phyloP scores from a whole-genome alignment of 2,329 filamentous ascomycete species.

The Aureobasidium leucospermi region DNA sequence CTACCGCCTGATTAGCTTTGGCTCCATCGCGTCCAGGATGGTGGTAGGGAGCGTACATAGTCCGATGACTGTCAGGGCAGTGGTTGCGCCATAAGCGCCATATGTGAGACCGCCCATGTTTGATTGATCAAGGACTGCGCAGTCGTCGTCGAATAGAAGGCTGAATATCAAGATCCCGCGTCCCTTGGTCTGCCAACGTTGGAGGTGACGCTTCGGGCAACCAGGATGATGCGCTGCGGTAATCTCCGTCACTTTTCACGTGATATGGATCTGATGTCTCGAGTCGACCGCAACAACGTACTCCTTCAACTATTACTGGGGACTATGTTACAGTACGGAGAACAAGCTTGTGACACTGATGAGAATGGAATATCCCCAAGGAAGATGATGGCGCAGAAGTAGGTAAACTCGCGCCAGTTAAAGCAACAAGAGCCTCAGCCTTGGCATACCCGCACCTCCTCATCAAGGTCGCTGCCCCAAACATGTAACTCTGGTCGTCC shows the following conservation, averaged over 20 bases:
- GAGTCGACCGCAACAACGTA: not conserved
- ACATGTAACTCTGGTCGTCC: not conserved
- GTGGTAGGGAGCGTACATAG: conserved; percentile 26
- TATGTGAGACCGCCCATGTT: conserved; percentile 29
- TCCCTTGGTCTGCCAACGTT: not conserved
- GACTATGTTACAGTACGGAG: too few species aligned
- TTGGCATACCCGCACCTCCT: conserved; percentile 3
- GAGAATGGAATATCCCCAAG: too few species aligned
- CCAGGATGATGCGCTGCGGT: conserved; percentile 2
- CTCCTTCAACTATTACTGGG: not conserved
- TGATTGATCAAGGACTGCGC: not conserved
- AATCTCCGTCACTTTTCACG: not conserved
- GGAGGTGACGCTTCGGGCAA: conserved; percentile 8
- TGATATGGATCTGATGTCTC: not conserved
- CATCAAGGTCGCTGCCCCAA: conserved; percentile 4
- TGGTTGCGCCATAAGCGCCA: conserved; percentile 29
- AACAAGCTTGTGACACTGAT: too few species aligned
- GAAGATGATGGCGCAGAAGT: too few species aligned
- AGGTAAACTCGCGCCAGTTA: too few species aligned
- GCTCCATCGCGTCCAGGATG: not conserved
- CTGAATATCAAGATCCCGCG: not conserved
- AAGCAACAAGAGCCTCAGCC: not conserved
- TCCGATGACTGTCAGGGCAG: conserved; percentile 29
- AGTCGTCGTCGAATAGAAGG: not conserved
- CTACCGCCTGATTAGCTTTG: conserved; percentile 43